These are phyloP conservation scores for Vanderwaltozyma tropicalis DNA, from an alignment of 805 yeast species.

Conservation along the genomic window DNA sequence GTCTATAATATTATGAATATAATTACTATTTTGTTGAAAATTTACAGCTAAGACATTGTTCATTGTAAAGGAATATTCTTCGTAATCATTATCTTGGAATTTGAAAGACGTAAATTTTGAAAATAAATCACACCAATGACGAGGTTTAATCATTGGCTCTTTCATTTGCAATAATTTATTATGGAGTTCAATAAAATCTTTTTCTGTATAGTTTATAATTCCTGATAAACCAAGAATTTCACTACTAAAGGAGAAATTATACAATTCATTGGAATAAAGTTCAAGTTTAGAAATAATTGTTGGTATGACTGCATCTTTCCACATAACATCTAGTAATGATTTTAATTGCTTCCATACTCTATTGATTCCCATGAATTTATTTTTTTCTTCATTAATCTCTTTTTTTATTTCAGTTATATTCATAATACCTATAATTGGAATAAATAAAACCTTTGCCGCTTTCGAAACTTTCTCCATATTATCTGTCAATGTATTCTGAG, in stretches of 20 bases:
- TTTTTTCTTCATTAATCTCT: slow-evolving; percentile 6
- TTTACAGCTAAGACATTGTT: slow-evolving; percentile 56
- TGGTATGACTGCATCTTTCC: slow-evolving; percentile 5
- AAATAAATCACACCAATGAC: slow-evolving; percentile 58
- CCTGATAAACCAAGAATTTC: too few species aligned
- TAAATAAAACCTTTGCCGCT: slow-evolving; percentile 29
- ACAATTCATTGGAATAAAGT: background rate
- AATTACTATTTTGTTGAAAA: slow-evolving; percentile 34
- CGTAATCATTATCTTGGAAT: slow-evolving; percentile 9
- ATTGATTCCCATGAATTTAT: slow-evolving; percentile 5
- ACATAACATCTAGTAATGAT: slow-evolving; percentile 1
- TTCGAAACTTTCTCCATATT: slow-evolving; percentile 16
- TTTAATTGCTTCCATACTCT: slow-evolving; percentile 5
- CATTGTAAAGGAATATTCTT: slow-evolving; percentile 31
- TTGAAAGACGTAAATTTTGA: slow-evolving; percentile 18
- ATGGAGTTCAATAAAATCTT: background rate
- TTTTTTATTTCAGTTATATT: slow-evolving; percentile 6
- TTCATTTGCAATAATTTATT: slow-evolving; percentile 31
- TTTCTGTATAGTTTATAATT: background rate
- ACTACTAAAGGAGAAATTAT: background rate
- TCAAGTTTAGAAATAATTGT: background rate
- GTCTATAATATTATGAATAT: slow-evolving; percentile 39
- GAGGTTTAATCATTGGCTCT: slow-evolving; percentile 44
- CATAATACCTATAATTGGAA: slow-evolving; percentile 8
- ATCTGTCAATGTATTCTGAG: slow-evolving; percentile 7